Conservation (phyloP, 495 filamentous ascomycete species). For the Daldinia concentrica region DNA sequence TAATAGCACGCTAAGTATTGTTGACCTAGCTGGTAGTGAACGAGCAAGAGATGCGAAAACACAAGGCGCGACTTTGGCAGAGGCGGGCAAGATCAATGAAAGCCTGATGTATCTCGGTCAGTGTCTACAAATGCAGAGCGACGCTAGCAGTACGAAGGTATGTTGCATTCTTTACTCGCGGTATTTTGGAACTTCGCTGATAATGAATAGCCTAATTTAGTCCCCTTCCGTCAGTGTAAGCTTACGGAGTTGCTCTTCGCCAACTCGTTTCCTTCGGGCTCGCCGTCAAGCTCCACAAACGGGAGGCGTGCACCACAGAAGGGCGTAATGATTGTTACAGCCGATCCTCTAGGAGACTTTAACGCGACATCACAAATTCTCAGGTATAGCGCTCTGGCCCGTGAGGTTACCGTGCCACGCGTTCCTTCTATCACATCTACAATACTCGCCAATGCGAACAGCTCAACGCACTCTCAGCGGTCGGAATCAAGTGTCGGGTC, state of each 20-base stretch:
- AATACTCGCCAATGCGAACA: slow-evolving; percentile 51
- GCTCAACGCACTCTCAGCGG: slow-evolving; percentile 58
- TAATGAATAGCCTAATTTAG: slow-evolving; percentile 70
- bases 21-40: slow-evolving; percentile 94
- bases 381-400: slow-evolving; percentile 91
- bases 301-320: slow-evolving; percentile 72
- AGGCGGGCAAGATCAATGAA: slow-evolving; percentile 98
- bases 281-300: slow-evolving; percentile 55
- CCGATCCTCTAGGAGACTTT: slow-evolving; percentile 92
- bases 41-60: slow-evolving; percentile 93
- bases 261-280: slow-evolving; percentile 84
- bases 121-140: slow-evolving; percentile 94
- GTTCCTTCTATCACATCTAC: slow-evolving; percentile 75
- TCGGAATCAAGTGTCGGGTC: slow-evolving; percentile 44
- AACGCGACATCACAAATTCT: slow-evolving; percentile 97
- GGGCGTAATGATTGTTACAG: slow-evolving; percentile 95
- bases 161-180: slow-evolving; percentile 7
- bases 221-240: slow-evolving; percentile 95
- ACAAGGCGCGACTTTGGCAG: slow-evolving; percentile 86
- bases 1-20: slow-evolving; percentile 85
- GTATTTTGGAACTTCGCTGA: slow-evolving; percentile 28
- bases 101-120: slow-evolving; percentile 98
- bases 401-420: slow-evolving; percentile 91
- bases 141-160: slow-evolving; percentile 80
- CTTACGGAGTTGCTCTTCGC: slow-evolving; percentile 96